Percentiles rank a stretch among this genome's conserved stretches.
These are phyloP conservation scores for Albatrellus ellisii DNA, from an alignment of 768 basidiomycete species.

Conservation along the genomic window DNA sequence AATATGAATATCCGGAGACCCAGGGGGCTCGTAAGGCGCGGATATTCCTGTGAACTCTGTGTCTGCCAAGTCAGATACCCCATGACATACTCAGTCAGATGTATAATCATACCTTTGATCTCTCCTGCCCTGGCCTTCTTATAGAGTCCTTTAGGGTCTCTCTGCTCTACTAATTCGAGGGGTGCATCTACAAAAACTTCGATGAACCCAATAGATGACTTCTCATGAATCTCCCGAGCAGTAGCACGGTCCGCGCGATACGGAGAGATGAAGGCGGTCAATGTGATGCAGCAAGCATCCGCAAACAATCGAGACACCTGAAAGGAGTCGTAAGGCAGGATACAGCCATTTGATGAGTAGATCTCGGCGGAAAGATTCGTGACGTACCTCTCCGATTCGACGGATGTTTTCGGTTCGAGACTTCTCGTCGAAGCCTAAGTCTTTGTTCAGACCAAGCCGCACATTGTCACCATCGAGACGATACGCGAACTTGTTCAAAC, in stretches of 20 bases:
- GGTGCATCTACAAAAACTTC: conserved; percentile 96
- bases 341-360: conserved; percentile 8
- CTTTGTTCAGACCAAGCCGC: conserved; percentile 92
- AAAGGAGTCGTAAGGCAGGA: background rate
- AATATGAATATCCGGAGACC: conserved; percentile 81
- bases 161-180: conserved; percentile 71
- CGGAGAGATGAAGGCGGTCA: conserved; percentile 99
- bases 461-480: conserved; percentile 95
- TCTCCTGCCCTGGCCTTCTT: conserved; percentile 92
- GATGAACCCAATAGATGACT: conserved; percentile 64
- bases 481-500: conserved; percentile 75
- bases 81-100: background rate
- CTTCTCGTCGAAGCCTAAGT: conserved; percentile 86
- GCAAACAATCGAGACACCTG: conserved; percentile 94
- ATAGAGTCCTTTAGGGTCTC: conserved; percentile 97
- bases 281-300: conserved; percentile 69
- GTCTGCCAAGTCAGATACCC: background rate
- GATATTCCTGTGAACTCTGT: conserved; percentile 97
- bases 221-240: conserved; percentile 73
- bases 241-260: conserved; percentile 76
- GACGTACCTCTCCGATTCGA: conserved; percentile 80
- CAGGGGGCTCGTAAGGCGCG: conserved; percentile 90
- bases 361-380: background rate
- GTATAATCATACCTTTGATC: conserved; percentile 72
- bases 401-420: conserved; percentile 94